Evolutionary conservation across 208 protist genomes (phyloP).

Genomic region (Leishmania martiniquensis): DNA sequence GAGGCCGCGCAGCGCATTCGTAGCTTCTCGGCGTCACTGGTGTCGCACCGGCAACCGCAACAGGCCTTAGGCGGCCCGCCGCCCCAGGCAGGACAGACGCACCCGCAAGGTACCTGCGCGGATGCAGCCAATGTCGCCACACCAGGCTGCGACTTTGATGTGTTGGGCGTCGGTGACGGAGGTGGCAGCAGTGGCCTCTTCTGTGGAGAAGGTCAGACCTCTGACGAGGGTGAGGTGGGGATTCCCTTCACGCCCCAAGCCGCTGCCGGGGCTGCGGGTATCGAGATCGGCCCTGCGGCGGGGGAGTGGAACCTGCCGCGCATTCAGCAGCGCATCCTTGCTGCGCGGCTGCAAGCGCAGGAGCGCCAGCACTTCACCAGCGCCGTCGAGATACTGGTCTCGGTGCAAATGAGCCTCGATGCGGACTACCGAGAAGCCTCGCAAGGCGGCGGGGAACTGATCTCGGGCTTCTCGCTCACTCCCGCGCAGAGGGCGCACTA

Average conservation of each 20-base stretch:
- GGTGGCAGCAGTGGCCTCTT: background rate
- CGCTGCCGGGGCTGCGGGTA: slow-evolving; percentile 19
- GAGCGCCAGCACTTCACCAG: slow-evolving; percentile 29
- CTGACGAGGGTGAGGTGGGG: background rate
- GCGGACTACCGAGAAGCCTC: slow-evolving; percentile 24
- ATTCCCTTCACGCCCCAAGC: slow-evolving; percentile 26
- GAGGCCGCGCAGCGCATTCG: background rate
- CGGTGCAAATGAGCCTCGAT: slow-evolving; percentile 41
- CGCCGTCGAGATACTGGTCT: slow-evolving; percentile 33
- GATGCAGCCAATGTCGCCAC: background rate
- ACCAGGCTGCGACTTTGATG: background rate
- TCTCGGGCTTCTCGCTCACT: slow-evolving; percentile 8
- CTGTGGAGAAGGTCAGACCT: background rate
- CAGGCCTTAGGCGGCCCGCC: slow-evolving; percentile 1
- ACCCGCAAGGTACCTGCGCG: background rate
- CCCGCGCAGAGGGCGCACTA: slow-evolving; percentile 28
- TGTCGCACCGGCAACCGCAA: background rate
- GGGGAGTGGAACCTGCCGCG: slow-evolving; percentile 38
- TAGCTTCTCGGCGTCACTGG: background rate
- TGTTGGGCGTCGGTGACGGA: background rate
- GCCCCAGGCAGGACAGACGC: background rate
- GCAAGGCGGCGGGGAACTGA: background rate
- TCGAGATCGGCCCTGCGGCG: slow-evolving; percentile 29
- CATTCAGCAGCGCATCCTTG: slow-evolving; percentile 33
- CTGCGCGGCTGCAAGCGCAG: slow-evolving; percentile 31